Base-by-base conservation (phyloP, 306 rosid genomes). In the Rosa multiflora region DNA sequence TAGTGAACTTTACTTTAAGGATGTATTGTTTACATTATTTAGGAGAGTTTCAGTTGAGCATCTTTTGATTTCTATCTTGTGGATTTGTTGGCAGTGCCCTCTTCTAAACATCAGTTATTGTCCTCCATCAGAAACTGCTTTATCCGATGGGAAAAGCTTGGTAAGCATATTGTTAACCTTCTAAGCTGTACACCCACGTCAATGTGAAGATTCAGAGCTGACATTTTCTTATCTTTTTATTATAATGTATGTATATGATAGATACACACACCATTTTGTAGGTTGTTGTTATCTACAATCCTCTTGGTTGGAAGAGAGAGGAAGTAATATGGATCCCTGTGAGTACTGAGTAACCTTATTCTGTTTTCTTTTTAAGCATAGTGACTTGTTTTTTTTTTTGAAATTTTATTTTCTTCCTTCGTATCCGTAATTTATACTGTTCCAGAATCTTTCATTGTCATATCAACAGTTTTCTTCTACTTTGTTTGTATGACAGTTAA, bases 71-170 rank as follows among this genome's bases (percentile, higher is more conserved):
- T 48, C 4, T 32, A 42, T 85, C 66, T 18, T 83, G 67, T 79
- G 82, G 76, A 82, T 82, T 59, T 92, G 76, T 76, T 90, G 79
- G 86, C 98, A 93, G 98, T 93, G 98, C 76, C 95, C 97, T 79
- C 96, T 93, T 83, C 96, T 94, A 64, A 94, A 94, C 81, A 83
- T 94, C 78, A 94, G 97, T 82, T 92, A 89, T 75, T 94, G 98
- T 83, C 96, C 98, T 35, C 85, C 96, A 81, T 92, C 97, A 74
- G 97, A 90, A 88, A 83, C 82, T 67, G 82, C 69, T 59, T 75
- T 92, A 77, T 88, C 92, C 23, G 70, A 82, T 76, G 93, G 91
- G 42, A 92, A 94, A 87, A 77, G 87, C 77, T 76, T 94, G 94
- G 98, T 94, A 79, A 92, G 89, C 53, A 46, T 17, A 64, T 66